Percentiles rank a stretch among this genome's conserved stretches.
phyloP scores from a whole-genome alignment of 768 basidiomycete species.

The Nevesoporus exiguus region DNA sequence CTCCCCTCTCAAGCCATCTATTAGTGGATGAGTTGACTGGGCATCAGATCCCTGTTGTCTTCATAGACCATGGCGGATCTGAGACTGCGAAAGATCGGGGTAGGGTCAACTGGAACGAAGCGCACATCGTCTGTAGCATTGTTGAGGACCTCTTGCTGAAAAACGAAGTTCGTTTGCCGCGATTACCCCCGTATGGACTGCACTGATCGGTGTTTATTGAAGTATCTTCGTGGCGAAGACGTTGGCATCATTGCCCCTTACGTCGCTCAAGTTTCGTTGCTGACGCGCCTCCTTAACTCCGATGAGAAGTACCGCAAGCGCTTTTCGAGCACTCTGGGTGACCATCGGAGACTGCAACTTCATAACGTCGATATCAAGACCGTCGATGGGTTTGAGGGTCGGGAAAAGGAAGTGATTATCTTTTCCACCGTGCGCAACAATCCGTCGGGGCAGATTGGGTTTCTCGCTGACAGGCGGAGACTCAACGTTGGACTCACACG shows the following conservation, averaged over 20 bases:
- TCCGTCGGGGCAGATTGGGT: constrained; percentile 72
- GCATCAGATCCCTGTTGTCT: constrained; percentile 61
- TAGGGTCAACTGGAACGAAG: constrained; percentile 75
- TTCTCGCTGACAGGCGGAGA: constrained; percentile 80
- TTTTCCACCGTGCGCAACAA: constrained; percentile 92
- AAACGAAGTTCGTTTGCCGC: constrained; percentile 58
- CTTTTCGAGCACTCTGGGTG: constrained; percentile 60
- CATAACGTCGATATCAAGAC: constrained; percentile 80
- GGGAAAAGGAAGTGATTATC: constrained; percentile 89
- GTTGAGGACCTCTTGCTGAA: constrained; percentile 76
- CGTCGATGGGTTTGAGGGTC: constrained; percentile 92
- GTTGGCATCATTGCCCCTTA: constrained; percentile 96
- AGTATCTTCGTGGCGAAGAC: constrained; percentile 65
- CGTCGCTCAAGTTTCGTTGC: constrained; percentile 75
- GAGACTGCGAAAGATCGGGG: constrained; percentile 72
- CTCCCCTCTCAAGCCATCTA: constrained; percentile 60
- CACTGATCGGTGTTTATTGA: constrained; percentile 10
- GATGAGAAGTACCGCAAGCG: constrained; percentile 51
- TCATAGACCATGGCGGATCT: constrained; percentile 72
- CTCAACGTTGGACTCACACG: constrained; percentile 91
- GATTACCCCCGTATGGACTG: neutral
- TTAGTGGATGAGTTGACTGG: constrained; percentile 36
- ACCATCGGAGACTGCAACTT: constrained; percentile 62
- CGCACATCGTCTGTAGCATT: constrained; percentile 69
- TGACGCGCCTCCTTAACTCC: constrained; percentile 62